Evolutionary conservation across 2,329 filamentous ascomycete genomes (phyloP).

Genomic region (Parastagonospora nodorum): DNA sequence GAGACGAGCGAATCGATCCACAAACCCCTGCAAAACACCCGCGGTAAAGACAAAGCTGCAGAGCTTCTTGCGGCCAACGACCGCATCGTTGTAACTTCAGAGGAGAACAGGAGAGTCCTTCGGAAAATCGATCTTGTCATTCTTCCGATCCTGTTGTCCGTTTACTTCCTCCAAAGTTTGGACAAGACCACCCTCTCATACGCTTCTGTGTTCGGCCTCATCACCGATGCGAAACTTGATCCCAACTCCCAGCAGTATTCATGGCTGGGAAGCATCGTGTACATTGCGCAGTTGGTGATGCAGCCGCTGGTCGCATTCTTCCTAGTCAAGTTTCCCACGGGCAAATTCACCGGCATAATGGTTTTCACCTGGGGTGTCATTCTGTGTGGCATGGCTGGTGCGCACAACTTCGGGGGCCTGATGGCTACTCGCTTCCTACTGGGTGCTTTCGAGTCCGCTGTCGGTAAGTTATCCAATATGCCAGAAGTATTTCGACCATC

Average conservation of each 20-base stretch:
- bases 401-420: constrained; percentile 63
- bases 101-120: constrained; percentile 59
- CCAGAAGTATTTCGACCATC: constrained; percentile 1
- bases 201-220: constrained; percentile 67
- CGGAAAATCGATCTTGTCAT: constrained; percentile 58
- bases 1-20: constrained; percentile 35
- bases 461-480: constrained; percentile 29
- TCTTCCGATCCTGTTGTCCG: constrained; percentile 61
- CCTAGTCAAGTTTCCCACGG: constrained; percentile 65
- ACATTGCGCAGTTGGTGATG: constrained; percentile 60
- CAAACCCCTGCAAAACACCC: constrained; percentile 16
- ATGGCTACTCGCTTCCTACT: constrained; percentile 68
- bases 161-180: constrained; percentile 67
- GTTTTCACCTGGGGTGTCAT: constrained; percentile 60
- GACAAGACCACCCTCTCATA: constrained; percentile 68
- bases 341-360: constrained; percentile 62
- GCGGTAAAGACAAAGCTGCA: constrained; percentile 54
- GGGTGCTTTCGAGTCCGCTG: constrained; percentile 70
- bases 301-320: constrained; percentile 60
- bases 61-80: constrained; percentile 55
- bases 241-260: constrained; percentile 58
- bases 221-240: constrained; percentile 61
- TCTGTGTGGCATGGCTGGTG: constrained; percentile 66
- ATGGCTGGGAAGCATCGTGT: constrained; percentile 59
- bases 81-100: constrained; percentile 55